Evolutionary conservation across 208 protist species (phyloP).

Genomic region (Vickermania spadyakhi): DNA sequence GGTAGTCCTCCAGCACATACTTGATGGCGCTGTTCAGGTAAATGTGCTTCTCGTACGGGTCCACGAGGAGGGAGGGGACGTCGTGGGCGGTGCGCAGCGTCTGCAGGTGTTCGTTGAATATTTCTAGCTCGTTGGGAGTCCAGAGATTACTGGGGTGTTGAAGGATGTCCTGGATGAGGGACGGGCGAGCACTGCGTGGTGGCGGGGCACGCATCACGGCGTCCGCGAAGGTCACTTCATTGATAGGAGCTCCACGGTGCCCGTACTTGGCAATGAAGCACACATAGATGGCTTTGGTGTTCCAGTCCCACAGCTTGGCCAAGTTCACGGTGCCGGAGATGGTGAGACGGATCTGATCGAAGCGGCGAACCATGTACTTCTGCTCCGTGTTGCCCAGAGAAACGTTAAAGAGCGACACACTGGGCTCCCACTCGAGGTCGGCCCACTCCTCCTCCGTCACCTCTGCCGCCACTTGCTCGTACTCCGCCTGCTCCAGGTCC

Average conservation of each 20-base stretch:
- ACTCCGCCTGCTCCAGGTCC: neutral
- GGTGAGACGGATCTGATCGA: constrained; percentile 23
- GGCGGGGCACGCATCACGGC: constrained; percentile 23
- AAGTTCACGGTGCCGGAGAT: constrained; percentile 40
- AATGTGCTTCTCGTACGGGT: constrained; percentile 10
- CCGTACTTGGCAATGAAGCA: constrained; percentile 45
- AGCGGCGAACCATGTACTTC: neutral
- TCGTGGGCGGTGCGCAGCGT: constrained; percentile 25
- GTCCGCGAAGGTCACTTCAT: constrained; percentile 53
- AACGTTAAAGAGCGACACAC: neutral
- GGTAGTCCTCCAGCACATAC: constrained; percentile 40
- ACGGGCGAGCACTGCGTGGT: constrained; percentile 8
- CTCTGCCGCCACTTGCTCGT: neutral
- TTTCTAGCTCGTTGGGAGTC: neutral
- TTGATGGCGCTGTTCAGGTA: constrained; percentile 41
- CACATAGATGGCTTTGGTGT: constrained; percentile 67
- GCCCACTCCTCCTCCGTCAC: neutral
- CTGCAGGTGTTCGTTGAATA: constrained; percentile 11
- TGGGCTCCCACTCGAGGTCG: neutral
- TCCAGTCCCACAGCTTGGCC: constrained; percentile 57
- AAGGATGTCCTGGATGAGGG: constrained; percentile 6
- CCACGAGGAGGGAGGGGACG: neutral
- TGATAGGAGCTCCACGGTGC: constrained; percentile 11
- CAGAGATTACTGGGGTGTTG: constrained; percentile 3
- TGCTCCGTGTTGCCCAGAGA: neutral